A percentile compares a stretch with the other conserved stretches of the same genome.
phyloP scores from a whole-genome alignment of 2,329 filamentous ascomycete species.

The Fusarium drepaniforme region DNA sequence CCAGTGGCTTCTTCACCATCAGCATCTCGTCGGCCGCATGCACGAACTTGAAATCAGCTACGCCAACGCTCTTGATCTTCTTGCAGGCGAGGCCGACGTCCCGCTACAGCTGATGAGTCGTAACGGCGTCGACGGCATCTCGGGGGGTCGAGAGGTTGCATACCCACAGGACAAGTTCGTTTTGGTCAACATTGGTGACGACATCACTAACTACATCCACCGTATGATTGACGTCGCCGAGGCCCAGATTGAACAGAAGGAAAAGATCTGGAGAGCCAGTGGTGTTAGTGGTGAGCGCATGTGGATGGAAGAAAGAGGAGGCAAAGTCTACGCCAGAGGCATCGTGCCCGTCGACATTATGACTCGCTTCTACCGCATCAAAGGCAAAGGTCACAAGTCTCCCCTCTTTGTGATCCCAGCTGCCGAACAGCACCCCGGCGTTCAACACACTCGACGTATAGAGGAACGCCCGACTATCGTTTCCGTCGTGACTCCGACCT shows the following conservation, averaged over 20 bases:
- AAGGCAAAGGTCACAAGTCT: slow-evolving; percentile 53
- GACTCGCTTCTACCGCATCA: slow-evolving; percentile 66
- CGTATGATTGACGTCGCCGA: slow-evolving; percentile 61
- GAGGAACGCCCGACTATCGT: slow-evolving; percentile 58
- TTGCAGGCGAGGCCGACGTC: slow-evolving; percentile 62
- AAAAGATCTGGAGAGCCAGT: slow-evolving; percentile 49
- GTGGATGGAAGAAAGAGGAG: slow-evolving; percentile 45
- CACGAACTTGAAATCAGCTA: slow-evolving; percentile 69
- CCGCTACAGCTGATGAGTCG: slow-evolving; percentile 65
- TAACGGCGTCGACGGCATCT: slow-evolving; percentile 64
- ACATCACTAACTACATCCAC: slow-evolving; percentile 62
- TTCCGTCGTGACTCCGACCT: slow-evolving; percentile 46
- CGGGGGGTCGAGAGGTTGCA: slow-evolving; percentile 63
- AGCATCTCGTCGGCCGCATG: slow-evolving; percentile 65
- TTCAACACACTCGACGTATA: slow-evolving; percentile 57
- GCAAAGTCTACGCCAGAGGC: slow-evolving; percentile 53
- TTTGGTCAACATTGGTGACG: slow-evolving; percentile 66
- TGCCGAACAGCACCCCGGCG: slow-evolving; percentile 59
- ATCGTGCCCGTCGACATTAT: slow-evolving; percentile 62
- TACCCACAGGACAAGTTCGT: slow-evolving; percentile 69
- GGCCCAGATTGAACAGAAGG: slow-evolving; percentile 51
- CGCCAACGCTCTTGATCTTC: slow-evolving; percentile 62
- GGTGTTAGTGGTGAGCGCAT: slow-evolving; percentile 58
- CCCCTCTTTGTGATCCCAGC: slow-evolving; percentile 68
- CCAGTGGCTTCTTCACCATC: slow-evolving; percentile 67